Conservation (phyloP, 768 basidiomycete species). For the Mycena sanguinolenta region DNA sequence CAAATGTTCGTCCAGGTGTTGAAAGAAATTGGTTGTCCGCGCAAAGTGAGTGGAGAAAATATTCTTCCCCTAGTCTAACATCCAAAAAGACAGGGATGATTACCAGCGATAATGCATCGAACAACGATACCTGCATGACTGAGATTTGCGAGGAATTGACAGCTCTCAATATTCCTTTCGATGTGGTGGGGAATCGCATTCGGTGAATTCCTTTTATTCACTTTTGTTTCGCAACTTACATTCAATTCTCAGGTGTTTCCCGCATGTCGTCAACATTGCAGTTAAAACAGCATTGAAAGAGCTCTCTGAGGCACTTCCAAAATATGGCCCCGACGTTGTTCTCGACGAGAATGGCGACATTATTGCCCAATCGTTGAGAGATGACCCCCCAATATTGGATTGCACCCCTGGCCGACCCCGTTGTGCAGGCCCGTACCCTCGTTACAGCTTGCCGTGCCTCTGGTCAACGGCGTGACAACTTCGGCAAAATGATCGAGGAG, state of each 20-base stretch:
- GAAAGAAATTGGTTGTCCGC: conserved; percentile 21
- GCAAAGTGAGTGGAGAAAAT: conserved; percentile 6
- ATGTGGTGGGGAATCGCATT: conserved; percentile 30
- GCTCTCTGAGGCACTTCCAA: conserved; percentile 11
- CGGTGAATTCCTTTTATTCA: conserved; percentile 11
- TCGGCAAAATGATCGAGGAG: conserved; percentile 46
- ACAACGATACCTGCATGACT: not conserved
- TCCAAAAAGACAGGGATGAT: not conserved
- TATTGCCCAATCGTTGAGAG: not conserved
- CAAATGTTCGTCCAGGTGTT: conserved; percentile 21
- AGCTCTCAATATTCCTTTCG: conserved; percentile 31
- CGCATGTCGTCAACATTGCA: conserved; percentile 37
- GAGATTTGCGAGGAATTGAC: not conserved
- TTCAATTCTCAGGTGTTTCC: conserved; percentile 35
- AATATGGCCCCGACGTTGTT: not conserved
- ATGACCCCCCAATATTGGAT: conserved; percentile 4
- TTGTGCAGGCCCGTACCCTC: conserved; percentile 52
- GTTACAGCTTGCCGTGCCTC: conserved; percentile 35
- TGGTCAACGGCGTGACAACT: conserved; percentile 46
- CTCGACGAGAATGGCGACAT: not conserved
- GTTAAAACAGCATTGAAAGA: conserved; percentile 32
- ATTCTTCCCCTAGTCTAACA: not conserved
- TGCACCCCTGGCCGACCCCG: not conserved
- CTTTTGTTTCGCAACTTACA: not conserved
- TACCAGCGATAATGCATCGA: conserved; percentile 12